Conservation (phyloP, 1,139 yeast species). For the Kurtzmaniella quercitrusa region DNA sequence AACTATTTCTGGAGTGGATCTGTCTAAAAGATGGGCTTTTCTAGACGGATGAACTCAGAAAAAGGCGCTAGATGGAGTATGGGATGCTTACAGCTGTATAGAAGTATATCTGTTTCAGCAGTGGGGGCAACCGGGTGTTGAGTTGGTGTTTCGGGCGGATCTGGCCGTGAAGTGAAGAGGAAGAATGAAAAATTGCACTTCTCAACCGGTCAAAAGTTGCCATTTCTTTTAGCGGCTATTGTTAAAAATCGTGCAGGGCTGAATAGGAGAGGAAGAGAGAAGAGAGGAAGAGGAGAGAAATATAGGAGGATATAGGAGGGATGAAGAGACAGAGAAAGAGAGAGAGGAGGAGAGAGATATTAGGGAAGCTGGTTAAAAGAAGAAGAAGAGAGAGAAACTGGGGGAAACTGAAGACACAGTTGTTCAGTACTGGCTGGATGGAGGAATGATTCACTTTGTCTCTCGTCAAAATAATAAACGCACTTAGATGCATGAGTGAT, state of each 20-base stretch:
- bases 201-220: too few species aligned
- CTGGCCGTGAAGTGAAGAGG: background rate
- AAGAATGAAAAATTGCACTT: background rate
- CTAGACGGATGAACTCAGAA: background rate
- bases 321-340: background rate
- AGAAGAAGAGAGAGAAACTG: background rate
- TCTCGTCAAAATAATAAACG: too few species aligned
- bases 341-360: background rate
- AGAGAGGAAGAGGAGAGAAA: background rate
- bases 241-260: background rate
- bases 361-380: background rate
- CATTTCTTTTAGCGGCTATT: background rate
- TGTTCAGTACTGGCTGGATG: too few species aligned
- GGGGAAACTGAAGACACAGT: too few species aligned
- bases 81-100: background rate
- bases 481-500: too few species aligned
- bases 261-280: background rate
- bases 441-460: too few species aligned
- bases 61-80: background rate
- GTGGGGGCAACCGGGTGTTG: too few species aligned
- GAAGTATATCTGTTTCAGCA: too few species aligned
- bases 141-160: too few species aligned
- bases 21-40: background rate
- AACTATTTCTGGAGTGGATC: background rate
- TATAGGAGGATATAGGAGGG: background rate